phyloP scores from a whole-genome alignment of 345 rosid genomes.

The Brassica nigra region DNA sequence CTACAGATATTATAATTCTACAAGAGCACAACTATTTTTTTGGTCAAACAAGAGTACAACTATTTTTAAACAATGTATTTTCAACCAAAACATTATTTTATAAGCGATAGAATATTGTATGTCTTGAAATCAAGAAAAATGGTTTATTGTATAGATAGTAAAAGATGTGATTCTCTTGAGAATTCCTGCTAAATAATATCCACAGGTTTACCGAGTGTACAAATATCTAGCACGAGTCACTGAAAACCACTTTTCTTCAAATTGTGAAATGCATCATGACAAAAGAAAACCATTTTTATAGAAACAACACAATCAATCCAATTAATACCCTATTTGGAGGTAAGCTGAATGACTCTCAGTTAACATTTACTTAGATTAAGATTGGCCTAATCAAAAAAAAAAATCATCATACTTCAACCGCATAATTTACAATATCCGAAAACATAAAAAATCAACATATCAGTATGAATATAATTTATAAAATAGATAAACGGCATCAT shows the following conservation, averaged over 20 bases:
- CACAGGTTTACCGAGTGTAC: constrained; percentile 11
- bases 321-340: neutral
- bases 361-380: neutral
- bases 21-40: neutral
- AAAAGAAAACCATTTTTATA: neutral
- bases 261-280: neutral
- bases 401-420: neutral
- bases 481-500: neutral
- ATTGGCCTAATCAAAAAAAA: neutral
- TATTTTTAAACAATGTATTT: neutral
- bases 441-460: neutral
- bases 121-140: neutral
- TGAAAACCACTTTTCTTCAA: neutral
- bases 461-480: neutral
- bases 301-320: neutral
- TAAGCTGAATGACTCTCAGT: neutral
- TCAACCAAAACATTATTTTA: neutral
- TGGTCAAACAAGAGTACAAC: neutral
- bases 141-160: neutral
- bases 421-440: neutral
- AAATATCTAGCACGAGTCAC: constrained; percentile 23
- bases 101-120: neutral
- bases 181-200: neutral
- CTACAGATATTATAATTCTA: neutral
- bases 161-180: neutral